Evolutionary conservation across 192 early-diverging fungal genomes (phyloP).

Genomic region (Rhizophagus clarus): DNA sequence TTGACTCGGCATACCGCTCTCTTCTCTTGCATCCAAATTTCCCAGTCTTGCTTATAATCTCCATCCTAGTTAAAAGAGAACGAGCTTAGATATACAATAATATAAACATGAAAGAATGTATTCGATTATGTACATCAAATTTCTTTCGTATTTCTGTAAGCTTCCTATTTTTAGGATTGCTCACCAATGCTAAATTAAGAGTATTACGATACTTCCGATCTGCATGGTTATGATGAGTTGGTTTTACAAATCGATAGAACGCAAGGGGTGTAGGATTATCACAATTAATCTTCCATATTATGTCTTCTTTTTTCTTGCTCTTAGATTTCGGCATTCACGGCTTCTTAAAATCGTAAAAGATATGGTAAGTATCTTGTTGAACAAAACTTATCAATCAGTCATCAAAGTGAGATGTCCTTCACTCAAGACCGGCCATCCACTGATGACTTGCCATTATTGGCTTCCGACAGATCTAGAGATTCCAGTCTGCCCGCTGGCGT

Average conservation of each 20-base stretch:
- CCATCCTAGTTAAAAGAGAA: not conserved
- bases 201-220: too few species aligned
- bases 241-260: not conserved
- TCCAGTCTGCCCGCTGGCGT: too few species aligned
- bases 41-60: conserved; percentile 1
- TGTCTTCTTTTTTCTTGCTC: too few species aligned
- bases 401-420: conserved; percentile 8
- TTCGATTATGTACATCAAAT: not conserved
- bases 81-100: not conserved
- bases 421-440: not conserved
- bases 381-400: conserved; percentile 21
- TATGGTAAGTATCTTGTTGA: not conserved
- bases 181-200: too few species aligned
- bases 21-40: conserved; percentile 20
- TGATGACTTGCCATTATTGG: conserved; percentile 22
- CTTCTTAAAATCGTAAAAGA: too few species aligned
- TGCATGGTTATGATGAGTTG: too few species aligned
- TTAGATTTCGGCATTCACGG: too few species aligned
- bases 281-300: not conserved
- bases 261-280: conserved; percentile 6
- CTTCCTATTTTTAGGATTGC: not conserved
- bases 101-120: not conserved
- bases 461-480: conserved; percentile 6
- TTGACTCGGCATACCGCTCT: not conserved
- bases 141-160: not conserved